phyloP scores from a whole-genome alignment of 176 grass and related monocot genomes.

The Ensete ventricosum region DNA sequence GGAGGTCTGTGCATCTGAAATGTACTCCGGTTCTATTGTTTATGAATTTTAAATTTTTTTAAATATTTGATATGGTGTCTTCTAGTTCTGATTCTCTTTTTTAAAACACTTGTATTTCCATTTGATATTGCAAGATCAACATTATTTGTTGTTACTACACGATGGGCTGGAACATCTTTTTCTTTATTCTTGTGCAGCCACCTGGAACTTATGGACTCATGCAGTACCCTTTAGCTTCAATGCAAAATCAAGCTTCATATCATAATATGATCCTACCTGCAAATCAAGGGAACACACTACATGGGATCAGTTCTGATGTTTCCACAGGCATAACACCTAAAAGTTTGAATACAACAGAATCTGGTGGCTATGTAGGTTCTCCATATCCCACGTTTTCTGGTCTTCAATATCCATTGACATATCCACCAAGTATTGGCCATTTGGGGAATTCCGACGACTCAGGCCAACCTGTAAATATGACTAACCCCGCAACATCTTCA shows the following conservation, averaged over 20 bases:
- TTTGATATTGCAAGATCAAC: slow-evolving; percentile 2
- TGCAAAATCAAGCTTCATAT: slow-evolving; percentile 87
- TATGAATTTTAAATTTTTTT: background rate
- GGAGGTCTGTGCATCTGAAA: background rate
- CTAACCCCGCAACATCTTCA: slow-evolving; percentile 28
- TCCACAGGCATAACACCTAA: slow-evolving; percentile 51
- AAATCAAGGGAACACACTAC: slow-evolving; percentile 57
- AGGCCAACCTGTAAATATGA: slow-evolving; percentile 33
- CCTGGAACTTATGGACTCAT: slow-evolving; percentile 81
- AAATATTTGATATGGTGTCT: background rate
- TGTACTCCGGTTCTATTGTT: background rate
- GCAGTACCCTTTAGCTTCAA: slow-evolving; percentile 75
- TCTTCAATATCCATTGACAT: slow-evolving; percentile 58
- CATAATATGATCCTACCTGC: slow-evolving; percentile 57
- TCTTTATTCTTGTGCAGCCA: slow-evolving; percentile 34
- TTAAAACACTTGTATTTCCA: background rate
- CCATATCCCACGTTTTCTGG: slow-evolving; percentile 50
- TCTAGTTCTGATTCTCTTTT: background rate
- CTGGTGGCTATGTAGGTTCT: slow-evolving; percentile 31
- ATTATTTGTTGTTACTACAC: slow-evolving; percentile 8
- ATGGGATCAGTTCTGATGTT: slow-evolving; percentile 57
- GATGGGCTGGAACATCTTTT: slow-evolving; percentile 18
- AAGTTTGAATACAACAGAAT: slow-evolving; percentile 63
- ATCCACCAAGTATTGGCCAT: slow-evolving; percentile 40
- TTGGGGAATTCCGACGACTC: slow-evolving; percentile 44